Conservation (phyloP, 768 basidiomycete genomes). For the Russula sp. region DNA sequence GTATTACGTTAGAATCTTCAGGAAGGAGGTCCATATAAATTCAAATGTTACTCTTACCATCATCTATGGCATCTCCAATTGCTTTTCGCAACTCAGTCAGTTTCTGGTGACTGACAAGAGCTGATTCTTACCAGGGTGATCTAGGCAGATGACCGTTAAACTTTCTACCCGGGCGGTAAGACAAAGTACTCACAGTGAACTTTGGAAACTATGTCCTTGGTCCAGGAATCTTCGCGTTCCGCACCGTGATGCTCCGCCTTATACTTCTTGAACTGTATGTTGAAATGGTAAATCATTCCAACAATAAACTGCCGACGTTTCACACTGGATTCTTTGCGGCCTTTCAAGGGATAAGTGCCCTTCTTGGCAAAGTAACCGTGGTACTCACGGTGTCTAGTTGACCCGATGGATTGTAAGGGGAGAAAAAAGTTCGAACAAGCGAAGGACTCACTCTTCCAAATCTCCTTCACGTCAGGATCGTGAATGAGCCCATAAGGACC, state of each 20-base stretch:
- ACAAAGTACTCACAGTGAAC: slow-evolving; percentile 15
- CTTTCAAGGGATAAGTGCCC: slow-evolving; percentile 13
- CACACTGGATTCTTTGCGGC: slow-evolving; percentile 24
- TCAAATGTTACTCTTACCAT: slow-evolving; percentile 12
- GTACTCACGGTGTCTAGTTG: neutral
- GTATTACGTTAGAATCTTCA: neutral
- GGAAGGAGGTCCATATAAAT: neutral
- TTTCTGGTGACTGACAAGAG: neutral
- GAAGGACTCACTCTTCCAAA: slow-evolving; percentile 22
- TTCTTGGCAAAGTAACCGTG: neutral
- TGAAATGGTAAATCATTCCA: slow-evolving; percentile 21
- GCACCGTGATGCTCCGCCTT: slow-evolving; percentile 18
- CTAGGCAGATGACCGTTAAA: neutral
- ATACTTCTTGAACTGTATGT: slow-evolving; percentile 24
- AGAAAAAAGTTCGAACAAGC: too few relatives aligned
- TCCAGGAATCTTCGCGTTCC: slow-evolving; percentile 24
- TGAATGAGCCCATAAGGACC: slow-evolving; percentile 25
- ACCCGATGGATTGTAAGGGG: neutral
- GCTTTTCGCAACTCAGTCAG: slow-evolving; percentile 10
- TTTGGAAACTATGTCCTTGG: slow-evolving; percentile 16
- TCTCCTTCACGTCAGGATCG: slow-evolving; percentile 23
- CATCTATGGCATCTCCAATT: slow-evolving; percentile 26
- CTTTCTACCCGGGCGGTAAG: neutral
- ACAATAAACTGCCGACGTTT: slow-evolving; percentile 23
- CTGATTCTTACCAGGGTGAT: slow-evolving; percentile 10